Evolutionary conservation across 345 rosid species (phyloP), one percentile per base, ranked within the genome.

Genomic region (Trapa bicornis): DNA sequence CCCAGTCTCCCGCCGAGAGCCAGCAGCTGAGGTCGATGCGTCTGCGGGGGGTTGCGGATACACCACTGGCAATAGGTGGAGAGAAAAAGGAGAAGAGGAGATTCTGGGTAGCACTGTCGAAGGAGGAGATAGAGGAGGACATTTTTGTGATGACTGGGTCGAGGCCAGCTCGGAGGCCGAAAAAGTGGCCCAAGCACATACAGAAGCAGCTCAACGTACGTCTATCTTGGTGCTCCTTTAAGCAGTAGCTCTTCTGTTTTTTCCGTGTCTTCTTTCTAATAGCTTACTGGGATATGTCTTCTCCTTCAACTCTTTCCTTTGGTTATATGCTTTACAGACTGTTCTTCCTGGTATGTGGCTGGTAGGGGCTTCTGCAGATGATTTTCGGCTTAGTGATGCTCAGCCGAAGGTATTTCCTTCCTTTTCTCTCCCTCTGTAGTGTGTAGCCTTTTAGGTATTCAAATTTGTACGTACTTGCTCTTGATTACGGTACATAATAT

Each of bases 81-180:
- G 90, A 83, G 72, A 82, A 53, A 77, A 85, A 77, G 75, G 90
- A 83, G 76, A 86, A 87, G 78, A 83, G 72, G 66, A 85, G 82
- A 81, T 79, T 88, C 37, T 83, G 96, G 90, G 73, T 93, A 3
- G 75, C 98, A 64, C 74, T 90, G 36, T 85, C 96, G 5, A 73
- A 81, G 65, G 99, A 94, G 3, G 97, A 94, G 80, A 87, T 94
- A 67, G 99, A 94, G 70, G 99, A 94, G 71, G 99, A 94, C 68
- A 64, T 94, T 64, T 94, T 87, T 71, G 71, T 85, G 73, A 80
- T 91, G 90, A 89, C 96, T 29, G 99, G 96, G 64, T 85, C 84
- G 15, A 84, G 92, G 48, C 89, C 97, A 14, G 71, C 91, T 4
- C 79, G 99, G 43, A 76, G 97, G 65, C 99, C 97, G 32, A 72